A percentile compares a stretch with the other conserved stretches of the same genome.
Conservation (phyloP, 495 filamentous ascomycete species). For the Xylaria castorea region DNA sequence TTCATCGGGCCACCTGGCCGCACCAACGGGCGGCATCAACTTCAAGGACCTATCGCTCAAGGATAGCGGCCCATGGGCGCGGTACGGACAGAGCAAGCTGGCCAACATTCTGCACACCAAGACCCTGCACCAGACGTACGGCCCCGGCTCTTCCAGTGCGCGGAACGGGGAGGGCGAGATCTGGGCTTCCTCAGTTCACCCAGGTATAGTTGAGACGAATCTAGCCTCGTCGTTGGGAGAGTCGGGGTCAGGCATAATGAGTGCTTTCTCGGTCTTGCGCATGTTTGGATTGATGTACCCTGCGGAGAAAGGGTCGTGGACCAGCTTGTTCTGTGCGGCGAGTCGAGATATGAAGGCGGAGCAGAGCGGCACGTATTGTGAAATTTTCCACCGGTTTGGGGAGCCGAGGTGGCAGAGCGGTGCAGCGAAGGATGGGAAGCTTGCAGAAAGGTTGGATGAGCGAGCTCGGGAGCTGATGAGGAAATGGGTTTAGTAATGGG, state of each 20-base stretch:
- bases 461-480: constrained; percentile 39
- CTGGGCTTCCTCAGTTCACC: constrained; percentile 51
- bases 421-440: constrained; percentile 38
- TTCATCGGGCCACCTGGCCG: constrained; percentile 44
- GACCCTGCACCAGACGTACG: constrained; percentile 43
- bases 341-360: constrained; percentile 47
- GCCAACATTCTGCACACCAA: constrained; percentile 51
- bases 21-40: constrained; percentile 45
- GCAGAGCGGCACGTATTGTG: constrained; percentile 48
- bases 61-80: constrained; percentile 36
- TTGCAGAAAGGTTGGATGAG: constrained; percentile 38
- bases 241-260: constrained; percentile 29
- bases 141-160: constrained; percentile 42
- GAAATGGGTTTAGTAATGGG: constrained; percentile 25
- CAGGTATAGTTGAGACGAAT: constrained; percentile 50
- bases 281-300: constrained; percentile 37
- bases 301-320: constrained; percentile 50
- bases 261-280: constrained; percentile 34
- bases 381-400: constrained; percentile 37
- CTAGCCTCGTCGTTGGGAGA: constrained; percentile 33
- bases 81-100: constrained; percentile 57
- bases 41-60: constrained; percentile 30
- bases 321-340: constrained; percentile 50
- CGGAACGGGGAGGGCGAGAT: constrained; percentile 44
- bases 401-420: constrained; percentile 43